phyloP scores from a whole-genome alignment of 2,329 filamentous ascomycete genomes.

The Monilinia fructicola region DNA sequence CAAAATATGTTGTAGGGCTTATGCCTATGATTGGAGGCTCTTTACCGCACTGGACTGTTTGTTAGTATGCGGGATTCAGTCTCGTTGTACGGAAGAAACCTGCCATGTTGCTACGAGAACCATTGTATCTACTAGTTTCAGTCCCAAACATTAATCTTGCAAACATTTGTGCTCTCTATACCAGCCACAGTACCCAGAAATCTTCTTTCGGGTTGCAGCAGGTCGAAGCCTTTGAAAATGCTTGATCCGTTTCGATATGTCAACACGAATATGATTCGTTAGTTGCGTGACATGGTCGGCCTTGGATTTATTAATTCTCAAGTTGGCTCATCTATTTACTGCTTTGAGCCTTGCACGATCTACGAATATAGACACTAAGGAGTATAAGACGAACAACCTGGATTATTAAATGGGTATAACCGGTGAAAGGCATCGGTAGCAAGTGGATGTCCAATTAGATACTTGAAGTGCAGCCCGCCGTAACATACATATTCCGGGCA shows the following conservation, averaged over 20 bases:
- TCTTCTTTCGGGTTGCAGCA: constrained; percentile 1
- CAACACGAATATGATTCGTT: constrained; percentile 5
- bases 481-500: constrained; percentile 15
- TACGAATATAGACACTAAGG: neutral
- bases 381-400: neutral
- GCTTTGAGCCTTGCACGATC: constrained; percentile 7
- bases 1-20: constrained; percentile 5
- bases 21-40: constrained; percentile 6
- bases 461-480: neutral
- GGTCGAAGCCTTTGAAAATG: constrained; percentile 10
- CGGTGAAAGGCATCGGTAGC: neutral
- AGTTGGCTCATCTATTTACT: constrained; percentile 1
- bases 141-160: neutral
- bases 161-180: neutral
- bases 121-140: constrained; percentile 5
- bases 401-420: constrained; percentile 6
- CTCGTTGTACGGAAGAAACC: neutral
- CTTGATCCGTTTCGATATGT: constrained; percentile 7
- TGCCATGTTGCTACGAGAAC: neutral
- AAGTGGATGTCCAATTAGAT: neutral
- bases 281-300: constrained; percentile 18
- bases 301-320: constrained; percentile 10
- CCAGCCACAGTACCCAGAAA: constrained; percentile 1
- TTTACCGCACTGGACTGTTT: neutral
- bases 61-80: neutral